Conservation (phyloP, 2,329 filamentous ascomycete species). For the Orbilia brochopaga region DNA sequence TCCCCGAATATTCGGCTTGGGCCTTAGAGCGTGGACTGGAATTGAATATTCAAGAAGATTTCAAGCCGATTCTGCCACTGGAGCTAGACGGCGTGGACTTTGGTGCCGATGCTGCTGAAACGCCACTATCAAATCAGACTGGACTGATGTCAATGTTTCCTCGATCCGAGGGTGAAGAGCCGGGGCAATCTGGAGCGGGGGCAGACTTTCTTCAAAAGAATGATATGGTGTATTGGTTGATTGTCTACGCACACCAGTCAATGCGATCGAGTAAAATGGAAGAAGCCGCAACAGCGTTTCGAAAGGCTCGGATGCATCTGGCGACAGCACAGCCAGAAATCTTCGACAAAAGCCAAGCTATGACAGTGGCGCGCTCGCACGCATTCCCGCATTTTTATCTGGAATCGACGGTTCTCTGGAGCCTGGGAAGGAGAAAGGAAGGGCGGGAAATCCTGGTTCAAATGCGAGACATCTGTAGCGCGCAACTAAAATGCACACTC, state of each 20-base stretch:
- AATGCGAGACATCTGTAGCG: not conserved
- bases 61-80: too few species aligned
- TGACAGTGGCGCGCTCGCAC: not conserved
- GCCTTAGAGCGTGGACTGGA: not conserved
- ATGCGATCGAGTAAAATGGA: not conserved
- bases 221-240: not conserved
- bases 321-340: not conserved
- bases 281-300: not conserved
- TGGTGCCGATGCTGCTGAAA: too few species aligned
- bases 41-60: too few species aligned
- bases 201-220: too few species aligned
- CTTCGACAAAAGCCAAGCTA: not conserved
- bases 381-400: not conserved
- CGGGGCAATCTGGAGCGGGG: too few species aligned
- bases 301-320: not conserved
- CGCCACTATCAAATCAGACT: too few species aligned
- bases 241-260: not conserved
- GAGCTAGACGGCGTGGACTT: too few species aligned
- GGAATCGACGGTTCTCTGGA: not conserved
- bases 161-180: too few species aligned
- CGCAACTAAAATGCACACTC: not conserved
- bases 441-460: not conserved
- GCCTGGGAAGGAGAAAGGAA: not conserved
- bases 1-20: not conserved
- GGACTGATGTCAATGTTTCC: too few species aligned